Evolutionary conservation across 2,329 filamentous ascomycete genomes (phyloP), one percentile per base, ranked within the genome.

Genomic region (Aspergillus sp.): DNA sequence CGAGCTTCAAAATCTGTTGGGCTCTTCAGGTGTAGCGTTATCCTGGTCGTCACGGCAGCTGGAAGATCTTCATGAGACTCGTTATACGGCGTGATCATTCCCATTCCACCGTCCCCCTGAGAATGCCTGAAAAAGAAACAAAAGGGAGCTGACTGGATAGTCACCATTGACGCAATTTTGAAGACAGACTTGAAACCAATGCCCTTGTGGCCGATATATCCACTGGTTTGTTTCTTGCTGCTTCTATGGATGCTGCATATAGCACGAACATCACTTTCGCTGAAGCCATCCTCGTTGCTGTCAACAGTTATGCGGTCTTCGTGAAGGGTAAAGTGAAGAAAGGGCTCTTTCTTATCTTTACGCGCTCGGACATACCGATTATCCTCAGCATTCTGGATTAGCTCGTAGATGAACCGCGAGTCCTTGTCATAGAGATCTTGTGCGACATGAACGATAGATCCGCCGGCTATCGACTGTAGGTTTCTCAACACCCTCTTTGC

Each of bases 21-120:
- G 8, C 58, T 53, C 23, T 58, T 56, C 3, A 67, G 48, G 19
- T 61, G 66, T 0, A 81, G 66, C 0, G 74, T 79, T 4, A 79
- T 75, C 7, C 74, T 69, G 1, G 77, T 80, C 1, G 61, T 6
- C 3, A 21, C 23, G 6, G 56, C 31, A 23, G 45, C 55, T 4
- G 48, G 23, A 6, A 12, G 24, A 4, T 41, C 35, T 7, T 57
- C 37, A 11, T 24, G n/a, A 0, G 63, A 46, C 43, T 67, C 59
- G 51, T 70, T 66, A 2, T 70, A 71, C 52, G 82, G 81, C 0
- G 75, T 76, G 1, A 83, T 75, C 80, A 84, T 84, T 1, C 81
- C 82, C 37, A 84, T 68, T 1, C 81, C 82, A 0, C 73, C 71
- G 2, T 80, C 77, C 0, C 73, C 77, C 21, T 33, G 49, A 1